Evolutionary conservation across 2,329 filamentous ascomycete genomes (phyloP), one percentile per base, ranked within the genome.

Genomic region (Trichoderma sp.): DNA sequence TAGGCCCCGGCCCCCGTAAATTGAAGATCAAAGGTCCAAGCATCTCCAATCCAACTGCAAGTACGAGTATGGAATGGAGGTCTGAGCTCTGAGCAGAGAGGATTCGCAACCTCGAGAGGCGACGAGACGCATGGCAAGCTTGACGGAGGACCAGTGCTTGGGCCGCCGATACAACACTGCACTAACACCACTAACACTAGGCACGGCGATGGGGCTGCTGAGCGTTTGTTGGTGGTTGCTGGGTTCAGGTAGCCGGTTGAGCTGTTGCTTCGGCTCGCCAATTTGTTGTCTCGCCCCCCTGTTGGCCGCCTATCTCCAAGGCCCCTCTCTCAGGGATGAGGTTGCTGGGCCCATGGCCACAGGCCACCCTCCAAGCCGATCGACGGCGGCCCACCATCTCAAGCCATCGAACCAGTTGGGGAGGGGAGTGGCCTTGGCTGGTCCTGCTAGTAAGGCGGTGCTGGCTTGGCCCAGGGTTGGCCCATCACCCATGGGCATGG

Each of bases 311-410:
- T 67, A 71, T 64, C 69, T 71, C 32, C 32, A 36, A 50, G 61
- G 61, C 61, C 59, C 61, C 63, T 65, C 53, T 61, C 57, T 53
- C 64, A 66, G 47, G 43, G 43, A 66, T 66, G 20, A 59, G 47
- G 64, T 34, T 70, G 58, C 47, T 70, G 64, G 62, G 39, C 17
- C 66, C 26, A 72, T 58, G 63, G 39, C 57, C 63, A 43, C 39
- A 67, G 55, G 61, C 34, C 62, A 59, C 63, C 71, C 71, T 59
- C 71, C 66, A 64, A 72, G 57, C 59, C 71, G 71, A 72, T 72
- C 71, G 71, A 72, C 71, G 71, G 67, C 53, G 67, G 47, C 66
- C 71, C 66, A 70, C 71, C 71, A 64, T 63, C 64, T 57, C 65
- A 72, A 69, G 63, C 66, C 68, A 58, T 68, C 43, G 59, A 59